Evolutionary conservation across 2,329 filamentous ascomycete species (phyloP), one percentile per base, ranked within the genome.

Genomic region (Trichoderma citrinoviride): DNA sequence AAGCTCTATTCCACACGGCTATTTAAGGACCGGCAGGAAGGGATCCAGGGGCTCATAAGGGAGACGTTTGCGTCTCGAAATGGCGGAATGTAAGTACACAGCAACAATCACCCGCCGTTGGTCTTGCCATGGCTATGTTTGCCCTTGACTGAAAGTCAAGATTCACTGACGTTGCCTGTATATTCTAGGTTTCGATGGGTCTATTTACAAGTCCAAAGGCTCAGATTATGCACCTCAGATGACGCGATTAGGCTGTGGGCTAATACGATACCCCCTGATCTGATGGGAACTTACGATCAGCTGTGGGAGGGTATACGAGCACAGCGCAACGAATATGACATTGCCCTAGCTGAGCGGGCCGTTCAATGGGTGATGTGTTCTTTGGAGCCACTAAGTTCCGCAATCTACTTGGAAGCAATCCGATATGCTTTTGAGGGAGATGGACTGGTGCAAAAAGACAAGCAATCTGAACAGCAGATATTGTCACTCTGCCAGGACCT

Each of bases 181-280:
- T 25, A 21, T 60, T 4, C 4, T 29, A 70, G 68, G 68, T 70
- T 70, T 37, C 69, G 67, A 52, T 70, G 69, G 69, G 68, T 68
- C 23, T 37, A 68, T 5, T 61, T 70, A 15, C 68, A 69, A 23
- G 66, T 68, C 40, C 29, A 65, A 10, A 50, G 62, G 7, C 61
- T 70, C 0, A n/a, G 62, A 2, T 44, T 61, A n/a, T 64, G 65
- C 7, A 33, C 58, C 3, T 54, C 60, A 4, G 17, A 68, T 15
- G 43, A 55, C 17, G 67, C 68, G 17, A 44, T 70, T n/a, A 17
- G 63, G 1, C 7, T 47, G 5, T 69, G 69, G 47, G 47, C 68
- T 5, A 40, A 66, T 8, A 47, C 55, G 7, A 15, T 68, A 1
- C 69, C 69, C 2, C n/a, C 21, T 0, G 67, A 65, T 46, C 23